Evolutionary conservation across 2,329 filamentous ascomycete genomes (phyloP).

Genomic region (Lecanicillium sp.): DNA sequence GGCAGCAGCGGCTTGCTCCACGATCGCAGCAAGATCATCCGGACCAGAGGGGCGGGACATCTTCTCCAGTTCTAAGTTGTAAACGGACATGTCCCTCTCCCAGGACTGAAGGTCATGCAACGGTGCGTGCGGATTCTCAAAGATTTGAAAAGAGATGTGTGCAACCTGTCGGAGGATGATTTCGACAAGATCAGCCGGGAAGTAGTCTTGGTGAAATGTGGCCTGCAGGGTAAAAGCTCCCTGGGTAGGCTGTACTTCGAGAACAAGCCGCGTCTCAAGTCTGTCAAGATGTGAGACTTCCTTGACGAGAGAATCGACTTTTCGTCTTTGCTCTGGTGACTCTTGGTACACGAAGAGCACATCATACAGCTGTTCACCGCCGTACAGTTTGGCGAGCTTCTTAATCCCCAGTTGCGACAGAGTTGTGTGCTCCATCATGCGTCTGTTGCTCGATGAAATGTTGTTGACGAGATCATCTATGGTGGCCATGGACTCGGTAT

Average conservation of each 20-base stretch:
- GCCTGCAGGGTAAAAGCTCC: slow-evolving; percentile 37
- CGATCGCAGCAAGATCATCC: slow-evolving; percentile 55
- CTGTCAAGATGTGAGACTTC: slow-evolving; percentile 60
- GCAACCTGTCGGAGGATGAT: slow-evolving; percentile 58
- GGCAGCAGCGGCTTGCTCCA: slow-evolving; percentile 34
- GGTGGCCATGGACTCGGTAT: slow-evolving; percentile 45
- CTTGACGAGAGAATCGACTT: slow-evolving; percentile 32
- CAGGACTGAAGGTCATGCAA: not conserved
- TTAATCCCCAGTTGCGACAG: slow-evolving; percentile 66
- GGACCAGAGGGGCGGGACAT: slow-evolving; percentile 31
- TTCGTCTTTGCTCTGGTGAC: slow-evolving; percentile 43
- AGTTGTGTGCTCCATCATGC: slow-evolving; percentile 56
- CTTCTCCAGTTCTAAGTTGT: slow-evolving; percentile 6
- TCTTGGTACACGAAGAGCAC: slow-evolving; percentile 82
- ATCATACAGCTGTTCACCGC: slow-evolving; percentile 62
- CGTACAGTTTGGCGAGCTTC: slow-evolving; percentile 47
- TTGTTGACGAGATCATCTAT: slow-evolving; percentile 56
- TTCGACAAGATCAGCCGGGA: slow-evolving; percentile 51
- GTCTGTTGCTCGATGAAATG: slow-evolving; percentile 60
- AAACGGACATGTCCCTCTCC: not conserved
- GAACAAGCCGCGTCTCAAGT: slow-evolving; percentile 67
- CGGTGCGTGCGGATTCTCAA: slow-evolving; percentile 20
- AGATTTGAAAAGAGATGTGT: slow-evolving; percentile 33
- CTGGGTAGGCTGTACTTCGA: slow-evolving; percentile 65
- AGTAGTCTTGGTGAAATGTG: slow-evolving; percentile 40